phyloP scores from a whole-genome alignment of 805 yeast species.

The Ogataea haglerorum region DNA sequence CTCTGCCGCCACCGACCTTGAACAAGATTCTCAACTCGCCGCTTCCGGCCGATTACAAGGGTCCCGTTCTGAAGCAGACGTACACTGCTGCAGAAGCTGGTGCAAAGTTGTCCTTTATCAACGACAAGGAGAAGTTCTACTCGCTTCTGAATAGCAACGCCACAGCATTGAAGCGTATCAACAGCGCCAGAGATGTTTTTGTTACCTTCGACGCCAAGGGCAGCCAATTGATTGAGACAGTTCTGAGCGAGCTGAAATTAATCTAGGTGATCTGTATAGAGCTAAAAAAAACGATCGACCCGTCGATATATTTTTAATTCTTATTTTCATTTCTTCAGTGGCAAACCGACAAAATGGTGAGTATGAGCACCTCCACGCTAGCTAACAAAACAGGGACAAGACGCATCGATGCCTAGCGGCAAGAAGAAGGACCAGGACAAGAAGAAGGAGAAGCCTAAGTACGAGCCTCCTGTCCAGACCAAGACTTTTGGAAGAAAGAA shows the following conservation, averaged over 20 bases:
- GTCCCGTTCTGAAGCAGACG: conserved; percentile 17
- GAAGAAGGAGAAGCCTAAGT: conserved; percentile 88
- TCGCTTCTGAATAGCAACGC: conserved; percentile 10
- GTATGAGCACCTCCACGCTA: neutral
- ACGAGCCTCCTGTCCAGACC: conserved; percentile 97
- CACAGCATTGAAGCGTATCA: conserved; percentile 21
- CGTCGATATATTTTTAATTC: conserved; percentile 3
- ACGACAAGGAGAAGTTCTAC: conserved; percentile 21
- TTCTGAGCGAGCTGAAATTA: conserved; percentile 13
- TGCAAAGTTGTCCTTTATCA: conserved; percentile 19
- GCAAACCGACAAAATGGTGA: conserved; percentile 17
- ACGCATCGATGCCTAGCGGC: conserved; percentile 34
- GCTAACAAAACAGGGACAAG: conserved; percentile 31
- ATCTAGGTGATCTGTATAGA: conserved; percentile 2
- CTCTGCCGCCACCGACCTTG: conserved; percentile 30
- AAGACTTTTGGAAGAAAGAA: conserved; percentile 82
- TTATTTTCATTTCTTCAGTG: conserved; percentile 7
- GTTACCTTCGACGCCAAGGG: conserved; percentile 15
- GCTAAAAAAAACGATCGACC: neutral
- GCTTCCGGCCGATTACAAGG: conserved; percentile 27
- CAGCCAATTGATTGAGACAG: conserved; percentile 13
- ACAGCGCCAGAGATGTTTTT: conserved; percentile 20
- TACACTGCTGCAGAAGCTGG: conserved; percentile 25
- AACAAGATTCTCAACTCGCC: conserved; percentile 25
- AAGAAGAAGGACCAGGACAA: conserved; percentile 35